Conservation (phyloP, 2,329 filamentous ascomycete genomes). For the Ustilaginoidea virens region DNA sequence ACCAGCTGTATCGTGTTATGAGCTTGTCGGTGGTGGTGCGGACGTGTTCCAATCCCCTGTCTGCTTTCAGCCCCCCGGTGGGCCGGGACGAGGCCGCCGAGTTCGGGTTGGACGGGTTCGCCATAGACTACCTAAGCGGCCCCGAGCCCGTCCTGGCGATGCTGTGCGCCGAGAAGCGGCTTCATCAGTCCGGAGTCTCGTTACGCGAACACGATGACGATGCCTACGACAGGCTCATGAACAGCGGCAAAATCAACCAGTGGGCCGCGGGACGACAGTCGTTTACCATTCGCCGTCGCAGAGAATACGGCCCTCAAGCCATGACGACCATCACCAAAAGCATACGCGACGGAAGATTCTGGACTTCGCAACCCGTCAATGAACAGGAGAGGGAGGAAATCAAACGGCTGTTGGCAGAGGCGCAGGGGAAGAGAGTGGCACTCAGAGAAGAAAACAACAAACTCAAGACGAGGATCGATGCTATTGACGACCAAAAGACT, state of each 20-base stretch:
- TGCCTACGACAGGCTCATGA: conserved; percentile 51
- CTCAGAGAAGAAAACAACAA: conserved; percentile 19
- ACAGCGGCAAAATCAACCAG: conserved; percentile 39
- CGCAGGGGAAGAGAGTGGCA: conserved; percentile 18
- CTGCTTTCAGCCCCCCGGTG: conserved; percentile 38
- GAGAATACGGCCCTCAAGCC: conserved; percentile 65
- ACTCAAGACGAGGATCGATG: conserved; percentile 21
- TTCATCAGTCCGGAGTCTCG: conserved; percentile 55
- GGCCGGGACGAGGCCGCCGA: conserved; percentile 34
- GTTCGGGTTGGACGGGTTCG: conserved; percentile 64
- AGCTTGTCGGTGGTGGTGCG: conserved; percentile 59
- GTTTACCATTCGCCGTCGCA: conserved; percentile 53
- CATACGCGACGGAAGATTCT: conserved; percentile 47
- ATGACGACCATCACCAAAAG: conserved; percentile 51
- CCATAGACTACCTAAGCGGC: conserved; percentile 63
- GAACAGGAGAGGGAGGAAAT: conserved; percentile 46
- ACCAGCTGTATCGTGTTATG: conserved; percentile 46
- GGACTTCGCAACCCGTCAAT: conserved; percentile 68
- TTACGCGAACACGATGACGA: conserved; percentile 46
- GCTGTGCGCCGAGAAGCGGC: conserved; percentile 58
- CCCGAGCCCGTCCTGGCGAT: conserved; percentile 75
- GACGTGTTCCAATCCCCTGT: conserved; percentile 38
- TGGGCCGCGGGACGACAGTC: conserved; percentile 55
- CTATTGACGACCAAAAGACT: conserved; percentile 26
- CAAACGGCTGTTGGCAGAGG: conserved; percentile 32